Evolutionary conservation across 2,329 filamentous ascomycete species (phyloP).

Genomic region (Juglanconis oblonga): DNA sequence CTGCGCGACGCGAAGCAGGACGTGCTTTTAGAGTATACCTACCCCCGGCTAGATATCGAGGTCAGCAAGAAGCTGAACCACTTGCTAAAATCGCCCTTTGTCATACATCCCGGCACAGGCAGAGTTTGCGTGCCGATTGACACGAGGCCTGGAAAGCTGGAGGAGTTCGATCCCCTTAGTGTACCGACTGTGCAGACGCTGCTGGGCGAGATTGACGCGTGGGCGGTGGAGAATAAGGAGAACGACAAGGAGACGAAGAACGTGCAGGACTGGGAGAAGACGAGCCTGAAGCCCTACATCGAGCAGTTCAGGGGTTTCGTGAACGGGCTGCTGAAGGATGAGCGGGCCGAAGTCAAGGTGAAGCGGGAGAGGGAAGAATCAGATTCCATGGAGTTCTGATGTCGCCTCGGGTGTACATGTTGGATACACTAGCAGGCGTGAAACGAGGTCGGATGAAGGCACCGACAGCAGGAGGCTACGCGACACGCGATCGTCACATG

Average conservation of each 20-base stretch:
- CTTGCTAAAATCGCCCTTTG: conserved; percentile 94
- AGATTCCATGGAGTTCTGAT: conserved; percentile 51
- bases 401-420: not conserved
- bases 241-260: conserved; percentile 35
- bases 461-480: not conserved
- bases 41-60: conserved; percentile 92
- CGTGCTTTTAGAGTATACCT: conserved; percentile 95
- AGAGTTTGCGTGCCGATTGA: conserved; percentile 96
- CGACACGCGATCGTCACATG: not conserved
- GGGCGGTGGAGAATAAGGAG: conserved; percentile 51
- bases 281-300: conserved; percentile 86
- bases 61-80: conserved; percentile 98
- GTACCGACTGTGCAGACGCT: conserved; percentile 89
- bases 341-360: conserved; percentile 48
- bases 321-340: conserved; percentile 72
- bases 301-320: conserved; percentile 87
- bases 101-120: conserved; percentile 91
- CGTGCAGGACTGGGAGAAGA: conserved; percentile 92
- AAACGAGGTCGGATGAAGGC: not conserved
- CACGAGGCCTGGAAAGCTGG: conserved; percentile 53
- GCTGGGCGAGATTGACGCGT: conserved; percentile 81
- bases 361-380: conserved; percentile 56
- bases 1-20: conserved; percentile 91
- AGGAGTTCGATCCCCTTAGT: conserved; percentile 79
- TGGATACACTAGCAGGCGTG: not conserved